Percentiles rank a stretch among this genome's conserved stretches.
phyloP scores from a whole-genome alignment of 108 stramenopile genomes.

The Pseudonitzschia multistriata region DNA sequence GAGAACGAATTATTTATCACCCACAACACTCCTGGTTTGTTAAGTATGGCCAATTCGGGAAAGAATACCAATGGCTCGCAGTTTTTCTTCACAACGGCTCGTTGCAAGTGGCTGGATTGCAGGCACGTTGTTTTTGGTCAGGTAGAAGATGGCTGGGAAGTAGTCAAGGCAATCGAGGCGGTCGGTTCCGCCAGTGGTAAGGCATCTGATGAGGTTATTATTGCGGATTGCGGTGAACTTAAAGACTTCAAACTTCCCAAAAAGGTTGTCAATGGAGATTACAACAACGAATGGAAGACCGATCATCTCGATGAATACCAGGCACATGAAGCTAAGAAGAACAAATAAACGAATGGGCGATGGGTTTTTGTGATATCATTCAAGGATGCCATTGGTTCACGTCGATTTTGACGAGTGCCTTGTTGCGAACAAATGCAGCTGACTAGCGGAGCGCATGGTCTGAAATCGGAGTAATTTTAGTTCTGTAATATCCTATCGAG shows the following conservation, averaged over 20 bases:
- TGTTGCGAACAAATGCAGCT: too few relatives aligned
- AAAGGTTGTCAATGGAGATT: constrained; percentile 16
- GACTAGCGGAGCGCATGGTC: too few relatives aligned
- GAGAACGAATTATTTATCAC: constrained; percentile 45
- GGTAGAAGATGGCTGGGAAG: constrained; percentile 72
- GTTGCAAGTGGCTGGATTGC: constrained; percentile 80
- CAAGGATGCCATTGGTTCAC: neutral
- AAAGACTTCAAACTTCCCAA: constrained; percentile 12
- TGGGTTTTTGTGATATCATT: neutral
- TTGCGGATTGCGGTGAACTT: constrained; percentile 75
- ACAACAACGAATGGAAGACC: neutral
- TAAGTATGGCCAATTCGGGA: constrained; percentile 91
- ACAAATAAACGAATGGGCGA: constrained; percentile 13
- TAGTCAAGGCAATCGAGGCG: constrained; percentile 74
- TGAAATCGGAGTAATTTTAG: too few relatives aligned
- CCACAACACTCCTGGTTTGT: constrained; percentile 61
- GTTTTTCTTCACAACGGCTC: constrained; percentile 84
- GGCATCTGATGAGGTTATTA: constrained; percentile 60
- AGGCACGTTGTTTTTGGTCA: constrained; percentile 88
- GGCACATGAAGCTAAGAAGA: neutral
- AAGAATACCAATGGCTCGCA: constrained; percentile 72
- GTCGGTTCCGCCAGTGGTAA: constrained; percentile 57
- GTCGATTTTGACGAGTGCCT: too few relatives aligned
- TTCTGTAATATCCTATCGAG: too few relatives aligned
- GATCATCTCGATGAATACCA: neutral